Percentiles rank a stretch among this genome's conserved stretches.
phyloP scores from a whole-genome alignment of 768 basidiomycete species.

The Trichaptum fuscoviolaceum region DNA sequence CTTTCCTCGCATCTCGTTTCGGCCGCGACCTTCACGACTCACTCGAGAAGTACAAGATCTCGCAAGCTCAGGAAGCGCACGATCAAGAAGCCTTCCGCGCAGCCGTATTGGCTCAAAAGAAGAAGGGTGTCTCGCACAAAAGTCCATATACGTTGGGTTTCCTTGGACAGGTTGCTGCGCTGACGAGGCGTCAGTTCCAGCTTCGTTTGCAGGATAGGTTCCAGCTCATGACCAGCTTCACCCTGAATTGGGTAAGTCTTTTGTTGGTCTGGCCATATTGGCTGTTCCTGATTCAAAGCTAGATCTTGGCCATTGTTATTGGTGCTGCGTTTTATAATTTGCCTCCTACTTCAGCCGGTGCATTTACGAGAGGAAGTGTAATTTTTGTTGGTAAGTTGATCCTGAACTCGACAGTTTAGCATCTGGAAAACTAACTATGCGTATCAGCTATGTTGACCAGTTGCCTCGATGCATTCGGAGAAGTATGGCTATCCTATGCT shows the following conservation, averaged over 20 bases:
- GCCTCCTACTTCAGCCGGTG: constrained; percentile 68
- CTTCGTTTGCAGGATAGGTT: constrained; percentile 72
- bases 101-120: constrained; percentile 73
- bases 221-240: constrained; percentile 67
- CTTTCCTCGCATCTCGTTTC: constrained; percentile 48
- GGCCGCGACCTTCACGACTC: constrained; percentile 38
- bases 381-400: constrained; percentile 45
- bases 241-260: constrained; percentile 49
- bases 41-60: constrained; percentile 49
- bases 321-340: constrained; percentile 73
- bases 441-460: constrained; percentile 55
- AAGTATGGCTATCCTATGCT: constrained; percentile 34
- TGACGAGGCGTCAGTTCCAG: constrained; percentile 70
- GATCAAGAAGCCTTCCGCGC: constrained; percentile 76
- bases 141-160: constrained; percentile 84
- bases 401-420: too few relatives aligned
- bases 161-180: constrained; percentile 62
- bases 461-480: constrained; percentile 68
- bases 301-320: constrained; percentile 58
- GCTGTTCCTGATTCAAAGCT: constrained; percentile 13
- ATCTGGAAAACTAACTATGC: constrained; percentile 14
- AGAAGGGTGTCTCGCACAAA: constrained; percentile 67
- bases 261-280: constrained; percentile 7
- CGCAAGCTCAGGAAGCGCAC: constrained; percentile 52
- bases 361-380: constrained; percentile 83